Evolutionary conservation across 108 stramenopile species (phyloP).

Genomic region (Pseudonitzschia pungens): DNA sequence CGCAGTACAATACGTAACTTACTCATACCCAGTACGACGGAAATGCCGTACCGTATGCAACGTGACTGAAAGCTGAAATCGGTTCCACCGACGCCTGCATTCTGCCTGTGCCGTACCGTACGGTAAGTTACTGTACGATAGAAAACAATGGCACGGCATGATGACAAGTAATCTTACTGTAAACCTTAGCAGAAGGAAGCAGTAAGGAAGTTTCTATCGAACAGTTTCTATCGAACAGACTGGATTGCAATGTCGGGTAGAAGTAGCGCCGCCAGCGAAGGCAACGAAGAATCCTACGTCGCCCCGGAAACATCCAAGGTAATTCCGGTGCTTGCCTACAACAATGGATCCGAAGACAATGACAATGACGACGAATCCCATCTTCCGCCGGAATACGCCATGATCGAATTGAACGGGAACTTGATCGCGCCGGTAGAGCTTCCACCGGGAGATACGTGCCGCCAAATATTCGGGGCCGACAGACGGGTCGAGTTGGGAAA

Average conservation of each 20-base stretch:
- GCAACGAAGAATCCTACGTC: not conserved
- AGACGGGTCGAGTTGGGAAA: constrained; percentile 56
- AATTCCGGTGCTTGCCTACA: constrained; percentile 12
- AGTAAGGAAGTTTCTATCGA: too few relatives aligned
- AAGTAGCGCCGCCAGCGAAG: too few relatives aligned
- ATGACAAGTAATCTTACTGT: too few relatives aligned
- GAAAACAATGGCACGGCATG: too few relatives aligned
- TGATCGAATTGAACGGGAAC: constrained; percentile 78
- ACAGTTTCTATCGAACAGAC: not conserved
- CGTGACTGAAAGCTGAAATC: too few relatives aligned
- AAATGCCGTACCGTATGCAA: too few relatives aligned
- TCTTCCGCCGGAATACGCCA: constrained; percentile 59
- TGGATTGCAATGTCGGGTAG: not conserved
- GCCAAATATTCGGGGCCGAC: constrained; percentile 12
- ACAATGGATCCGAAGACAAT: not conserved
- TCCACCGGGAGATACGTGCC: constrained; percentile 17
- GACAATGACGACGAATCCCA: not conserved
- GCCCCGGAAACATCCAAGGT: constrained; percentile 13
- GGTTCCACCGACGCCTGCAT: too few relatives aligned
- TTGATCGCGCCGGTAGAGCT: constrained; percentile 50
- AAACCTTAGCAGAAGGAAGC: too few relatives aligned
- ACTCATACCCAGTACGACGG: too few relatives aligned
- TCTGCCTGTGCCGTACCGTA: too few relatives aligned
- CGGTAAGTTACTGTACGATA: too few relatives aligned
- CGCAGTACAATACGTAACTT: too few relatives aligned